phyloP scores from a whole-genome alignment of 148 eudicot genomes.

The Rhododendron molle region DNA sequence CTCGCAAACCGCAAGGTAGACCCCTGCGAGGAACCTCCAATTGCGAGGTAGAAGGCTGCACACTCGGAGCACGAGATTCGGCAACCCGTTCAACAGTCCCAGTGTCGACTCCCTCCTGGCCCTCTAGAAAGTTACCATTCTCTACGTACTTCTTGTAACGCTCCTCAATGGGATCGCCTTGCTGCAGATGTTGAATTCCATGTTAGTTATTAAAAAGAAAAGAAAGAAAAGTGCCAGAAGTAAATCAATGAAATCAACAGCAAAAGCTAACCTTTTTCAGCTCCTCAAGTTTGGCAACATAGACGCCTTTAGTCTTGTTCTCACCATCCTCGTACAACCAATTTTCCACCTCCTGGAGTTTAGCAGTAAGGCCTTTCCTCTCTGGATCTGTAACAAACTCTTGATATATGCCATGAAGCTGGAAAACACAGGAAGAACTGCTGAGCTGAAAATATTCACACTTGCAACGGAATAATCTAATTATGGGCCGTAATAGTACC shows the following conservation, averaged over 20 bases:
- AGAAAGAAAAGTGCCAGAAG: background rate
- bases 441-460: background rate
- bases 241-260: background rate
- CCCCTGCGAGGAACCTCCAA: no score
- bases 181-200: slow-evolving; percentile 33
- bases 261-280: slow-evolving; percentile 62
- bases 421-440: background rate
- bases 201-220: background rate
- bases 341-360: slow-evolving; percentile 68
- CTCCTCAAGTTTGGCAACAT: slow-evolving; percentile 88
- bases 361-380: slow-evolving; percentile 50
- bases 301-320: slow-evolving; percentile 90
- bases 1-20: no score
- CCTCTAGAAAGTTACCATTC: background rate
- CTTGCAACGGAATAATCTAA: background rate
- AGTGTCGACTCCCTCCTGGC: background rate
- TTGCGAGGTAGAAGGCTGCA: no score
- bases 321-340: slow-evolving; percentile 88
- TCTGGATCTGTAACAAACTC: slow-evolving; percentile 58
- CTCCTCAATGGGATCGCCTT: slow-evolving; percentile 87
- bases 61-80: background rate
- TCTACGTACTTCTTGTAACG: slow-evolving; percentile 61
- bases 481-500: slow-evolving; percentile 23
- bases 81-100: background rate
- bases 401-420: slow-evolving; percentile 67